Conservation (phyloP, 148 eudicot species). For the Silene latifolia region DNA sequence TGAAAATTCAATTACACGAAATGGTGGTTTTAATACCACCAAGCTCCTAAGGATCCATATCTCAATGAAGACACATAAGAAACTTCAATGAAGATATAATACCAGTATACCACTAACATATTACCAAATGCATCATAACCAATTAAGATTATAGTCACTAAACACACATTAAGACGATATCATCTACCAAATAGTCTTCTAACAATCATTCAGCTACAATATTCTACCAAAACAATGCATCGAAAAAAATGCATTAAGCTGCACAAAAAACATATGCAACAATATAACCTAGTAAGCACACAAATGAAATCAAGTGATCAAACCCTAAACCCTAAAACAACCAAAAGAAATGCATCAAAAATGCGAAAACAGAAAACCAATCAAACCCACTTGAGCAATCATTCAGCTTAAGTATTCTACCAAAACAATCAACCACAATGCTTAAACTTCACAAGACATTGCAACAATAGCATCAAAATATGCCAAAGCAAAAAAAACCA, state of each 20-base stretch:
- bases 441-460: too few species aligned
- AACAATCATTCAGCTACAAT: neutral
- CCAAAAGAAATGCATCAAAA: neutral
- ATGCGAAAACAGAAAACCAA: neutral
- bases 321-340: neutral
- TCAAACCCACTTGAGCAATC: slow-evolving; percentile 87
- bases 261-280: neutral
- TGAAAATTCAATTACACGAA: neutral
- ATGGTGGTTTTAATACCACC: neutral
- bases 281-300: slow-evolving; percentile 2
- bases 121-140: neutral
- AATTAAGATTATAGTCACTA: neutral
- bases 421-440: too few species aligned
- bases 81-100: neutral
- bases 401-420: too few species aligned
- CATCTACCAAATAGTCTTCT: neutral
- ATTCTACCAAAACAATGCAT: neutral
- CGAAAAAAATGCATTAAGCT: neutral
- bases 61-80: neutral
- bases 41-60: neutral
- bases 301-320: neutral
- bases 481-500: neutral
- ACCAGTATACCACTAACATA: neutral
- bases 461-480: too few species aligned
- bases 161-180: neutral